These are phyloP conservation scores for Globisporangium parvum DNA, from an alignment of 352 stramenopile genomes.

Conservation along the genomic window DNA sequence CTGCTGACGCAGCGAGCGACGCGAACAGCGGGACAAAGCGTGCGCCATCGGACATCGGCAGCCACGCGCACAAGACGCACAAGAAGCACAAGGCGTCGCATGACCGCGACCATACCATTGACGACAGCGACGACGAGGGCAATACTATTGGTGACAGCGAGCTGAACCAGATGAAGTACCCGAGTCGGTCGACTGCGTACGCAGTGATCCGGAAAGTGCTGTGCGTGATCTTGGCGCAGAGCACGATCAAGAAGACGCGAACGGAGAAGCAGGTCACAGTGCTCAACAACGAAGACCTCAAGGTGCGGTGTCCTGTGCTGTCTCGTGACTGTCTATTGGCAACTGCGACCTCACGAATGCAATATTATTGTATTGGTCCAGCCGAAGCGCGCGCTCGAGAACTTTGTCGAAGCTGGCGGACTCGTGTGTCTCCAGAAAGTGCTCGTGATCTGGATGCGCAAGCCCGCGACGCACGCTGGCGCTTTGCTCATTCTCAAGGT, in stretches of 20 bases:
- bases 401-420: conserved; percentile 59
- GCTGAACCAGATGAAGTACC: conserved; percentile 41
- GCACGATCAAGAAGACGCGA: conserved; percentile 31
- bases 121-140: conserved; percentile 10
- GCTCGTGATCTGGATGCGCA: conserved; percentile 45
- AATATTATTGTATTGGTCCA: conserved; percentile 8
- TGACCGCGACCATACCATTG: conserved; percentile 3
- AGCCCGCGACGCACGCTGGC: conserved; percentile 32
- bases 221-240: conserved; percentile 44
- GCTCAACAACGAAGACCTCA: conserved; percentile 59
- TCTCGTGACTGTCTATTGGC: no score
- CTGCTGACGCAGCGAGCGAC: conserved; percentile 7
- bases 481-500: conserved; percentile 52
- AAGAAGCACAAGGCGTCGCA: conserved; percentile 11
- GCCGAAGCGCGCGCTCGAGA: conserved; percentile 47
- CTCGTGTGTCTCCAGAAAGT: conserved; percentile 43
- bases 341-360: no score
- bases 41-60: conserved; percentile 1
- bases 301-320: no score
- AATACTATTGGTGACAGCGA: conserved; percentile 15
- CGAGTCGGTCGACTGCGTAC: conserved; percentile 40
- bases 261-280: conserved; percentile 51
- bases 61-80: conserved; percentile 13
- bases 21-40: neutral
- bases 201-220: conserved; percentile 44